Conservation (phyloP, 495 filamentous ascomycete genomes). For the Cercophora samala region DNA sequence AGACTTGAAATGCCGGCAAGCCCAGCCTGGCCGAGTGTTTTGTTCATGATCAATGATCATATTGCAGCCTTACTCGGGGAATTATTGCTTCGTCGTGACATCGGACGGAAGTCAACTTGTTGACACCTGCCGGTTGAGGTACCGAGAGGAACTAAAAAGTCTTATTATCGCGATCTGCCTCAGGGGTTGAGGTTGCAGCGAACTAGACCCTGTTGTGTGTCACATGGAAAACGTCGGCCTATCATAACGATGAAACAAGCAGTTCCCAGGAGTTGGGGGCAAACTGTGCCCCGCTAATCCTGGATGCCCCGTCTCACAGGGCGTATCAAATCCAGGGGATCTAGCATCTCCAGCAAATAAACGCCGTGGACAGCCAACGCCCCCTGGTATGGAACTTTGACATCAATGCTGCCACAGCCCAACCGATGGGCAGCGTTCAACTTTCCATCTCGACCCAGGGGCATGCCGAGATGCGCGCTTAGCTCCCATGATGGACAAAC, state of each 20-base stretch:
- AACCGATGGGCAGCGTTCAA: not conserved
- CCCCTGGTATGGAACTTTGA: not conserved
- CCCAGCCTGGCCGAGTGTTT: not conserved
- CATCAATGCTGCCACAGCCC: not conserved
- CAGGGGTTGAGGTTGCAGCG: conserved; percentile 1
- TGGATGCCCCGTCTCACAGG: not conserved
- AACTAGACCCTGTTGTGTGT: conserved; percentile 1
- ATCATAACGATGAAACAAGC: not conserved
- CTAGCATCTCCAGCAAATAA: conserved; percentile 1
- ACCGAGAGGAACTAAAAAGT: not conserved
- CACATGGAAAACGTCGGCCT: not conserved
- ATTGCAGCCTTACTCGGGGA: not conserved
- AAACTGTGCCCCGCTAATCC: not conserved
- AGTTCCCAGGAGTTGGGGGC: not conserved
- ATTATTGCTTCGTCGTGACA: not conserved
- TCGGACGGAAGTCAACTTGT: not conserved
- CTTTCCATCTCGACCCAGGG: not conserved
- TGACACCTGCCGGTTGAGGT: not conserved
- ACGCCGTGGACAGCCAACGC: not conserved
- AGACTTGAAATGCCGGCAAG: not conserved
- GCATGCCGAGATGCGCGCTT: not conserved
- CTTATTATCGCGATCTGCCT: not conserved
- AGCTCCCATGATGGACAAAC: not conserved
- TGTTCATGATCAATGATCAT: not conserved
- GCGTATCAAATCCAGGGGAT: not conserved